Percentiles rank a stretch among this genome's conserved stretches.
These are phyloP conservation scores for Sparassis latifolia DNA, from an alignment of 1,284 basidiomycete genomes.

Conservation along the genomic window DNA sequence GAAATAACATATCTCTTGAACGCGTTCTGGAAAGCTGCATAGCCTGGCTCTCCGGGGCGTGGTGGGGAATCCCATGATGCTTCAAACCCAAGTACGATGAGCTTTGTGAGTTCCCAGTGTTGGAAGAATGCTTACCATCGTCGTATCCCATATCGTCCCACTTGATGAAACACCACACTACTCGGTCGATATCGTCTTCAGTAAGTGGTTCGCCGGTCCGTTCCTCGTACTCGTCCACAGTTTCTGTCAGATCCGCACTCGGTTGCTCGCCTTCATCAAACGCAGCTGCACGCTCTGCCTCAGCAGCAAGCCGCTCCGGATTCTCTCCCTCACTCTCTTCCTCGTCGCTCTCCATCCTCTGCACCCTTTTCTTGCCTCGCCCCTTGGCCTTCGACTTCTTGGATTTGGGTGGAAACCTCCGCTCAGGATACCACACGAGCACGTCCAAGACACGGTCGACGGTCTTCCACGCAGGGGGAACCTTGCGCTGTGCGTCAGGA, in stretches of 20 bases:
- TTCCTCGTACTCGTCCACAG: conserved; percentile 54
- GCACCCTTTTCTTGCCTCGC: conserved; percentile 19
- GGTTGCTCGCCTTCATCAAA: conserved; percentile 56
- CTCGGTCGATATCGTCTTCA: conserved; percentile 46
- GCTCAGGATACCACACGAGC: conserved; percentile 46
- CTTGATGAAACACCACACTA: conserved; percentile 81
- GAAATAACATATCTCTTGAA: conserved; percentile 62
- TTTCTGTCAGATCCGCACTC: conserved; percentile 40
- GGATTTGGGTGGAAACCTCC: conserved; percentile 7
- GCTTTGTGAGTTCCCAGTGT: not conserved
- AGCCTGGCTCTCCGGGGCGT: conserved; percentile 45
- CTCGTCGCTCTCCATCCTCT: conserved; percentile 22
- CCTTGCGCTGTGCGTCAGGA: conserved; percentile 56
- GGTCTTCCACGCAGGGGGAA: conserved; percentile 72
- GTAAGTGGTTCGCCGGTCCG: conserved; percentile 38
- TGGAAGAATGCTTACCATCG: conserved; percentile 49
- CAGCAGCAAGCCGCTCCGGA: conserved; percentile 24
- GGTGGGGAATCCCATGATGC: conserved; percentile 92
- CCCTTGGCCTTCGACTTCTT: conserved; percentile 23
- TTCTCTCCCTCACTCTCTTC: conserved; percentile 25
- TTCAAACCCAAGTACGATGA: conserved; percentile 21
- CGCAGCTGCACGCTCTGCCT: conserved; percentile 33
- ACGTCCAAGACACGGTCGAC: conserved; percentile 79
- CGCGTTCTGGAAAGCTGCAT: conserved; percentile 59
- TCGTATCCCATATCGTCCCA: conserved; percentile 90